Percentiles rank a stretch among this genome's conserved stretches.
phyloP scores from a whole-genome alignment of 2,329 filamentous ascomycete genomes.

The Exophiala spinifera region DNA sequence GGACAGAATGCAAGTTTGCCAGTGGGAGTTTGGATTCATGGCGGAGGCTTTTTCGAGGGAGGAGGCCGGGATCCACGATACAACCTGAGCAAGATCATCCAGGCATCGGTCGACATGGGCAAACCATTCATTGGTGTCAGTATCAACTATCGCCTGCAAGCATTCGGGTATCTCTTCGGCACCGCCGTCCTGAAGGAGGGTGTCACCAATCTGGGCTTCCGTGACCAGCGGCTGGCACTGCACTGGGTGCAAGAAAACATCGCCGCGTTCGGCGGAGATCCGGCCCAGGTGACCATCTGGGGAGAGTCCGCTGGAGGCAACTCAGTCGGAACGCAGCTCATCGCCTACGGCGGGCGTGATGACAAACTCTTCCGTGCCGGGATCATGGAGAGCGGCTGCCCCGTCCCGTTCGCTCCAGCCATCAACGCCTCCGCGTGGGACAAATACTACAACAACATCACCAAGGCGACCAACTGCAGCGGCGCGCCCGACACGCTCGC shows the following conservation, averaged over 20 bases:
- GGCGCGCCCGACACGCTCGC: slow-evolving; percentile 55
- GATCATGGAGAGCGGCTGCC: slow-evolving; percentile 52
- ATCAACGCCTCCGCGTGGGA: slow-evolving; percentile 13
- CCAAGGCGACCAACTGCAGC: slow-evolving; percentile 58
- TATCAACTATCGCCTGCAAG: slow-evolving; percentile 53
- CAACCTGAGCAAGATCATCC: slow-evolving; percentile 60
- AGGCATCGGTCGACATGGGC: slow-evolving; percentile 50
- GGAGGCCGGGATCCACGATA: slow-evolving; percentile 55
- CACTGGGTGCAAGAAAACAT: slow-evolving; percentile 42
- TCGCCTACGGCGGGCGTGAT: slow-evolving; percentile 54
- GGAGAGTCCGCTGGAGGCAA: slow-evolving; percentile 37
- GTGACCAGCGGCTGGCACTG: slow-evolving; percentile 38
- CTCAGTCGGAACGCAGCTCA: slow-evolving; percentile 44
- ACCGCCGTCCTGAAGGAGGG: slow-evolving; percentile 16
- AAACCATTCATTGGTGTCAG: slow-evolving; percentile 55
- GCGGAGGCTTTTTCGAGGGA: slow-evolving; percentile 54
- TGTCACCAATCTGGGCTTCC: slow-evolving; percentile 56
- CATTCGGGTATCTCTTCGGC: slow-evolving; percentile 54
- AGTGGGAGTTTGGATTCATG: slow-evolving; percentile 61
- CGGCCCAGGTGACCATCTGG: slow-evolving; percentile 39
- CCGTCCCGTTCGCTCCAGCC: neutral
- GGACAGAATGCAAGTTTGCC: slow-evolving; percentile 45
- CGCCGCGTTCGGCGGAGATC: slow-evolving; percentile 36
- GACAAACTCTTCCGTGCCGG: slow-evolving; percentile 54
- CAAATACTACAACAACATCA: slow-evolving; percentile 57